Evolutionary conservation across 2,329 filamentous ascomycete species (phyloP).

Genomic region (Claviceps pusilla): DNA sequence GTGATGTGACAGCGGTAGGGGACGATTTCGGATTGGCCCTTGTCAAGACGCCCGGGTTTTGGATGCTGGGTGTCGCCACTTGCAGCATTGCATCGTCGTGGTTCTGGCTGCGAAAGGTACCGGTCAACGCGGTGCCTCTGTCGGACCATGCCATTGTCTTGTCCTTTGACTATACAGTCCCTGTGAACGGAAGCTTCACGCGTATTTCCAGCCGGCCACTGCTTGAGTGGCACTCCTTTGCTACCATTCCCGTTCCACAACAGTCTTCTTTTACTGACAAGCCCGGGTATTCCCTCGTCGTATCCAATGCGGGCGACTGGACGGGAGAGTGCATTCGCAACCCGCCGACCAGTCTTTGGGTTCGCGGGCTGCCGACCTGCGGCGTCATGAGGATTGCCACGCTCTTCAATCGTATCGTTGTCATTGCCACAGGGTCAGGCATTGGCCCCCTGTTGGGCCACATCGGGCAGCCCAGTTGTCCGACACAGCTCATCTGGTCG

Average conservation of each 20-base stretch:
- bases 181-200: constrained; percentile 30
- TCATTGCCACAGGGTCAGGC: constrained; percentile 59
- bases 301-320: constrained; percentile 66
- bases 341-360: constrained; percentile 49
- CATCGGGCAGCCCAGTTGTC: constrained; percentile 34
- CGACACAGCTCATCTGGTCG: constrained; percentile 53
- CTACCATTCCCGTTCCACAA: constrained; percentile 48
- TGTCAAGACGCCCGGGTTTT: constrained; percentile 36
- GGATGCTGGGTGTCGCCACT: constrained; percentile 52
- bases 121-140: constrained; percentile 49
- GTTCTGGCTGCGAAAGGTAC: constrained; percentile 53
- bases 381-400: constrained; percentile 54
- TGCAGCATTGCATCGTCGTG: constrained; percentile 56
- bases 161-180: constrained; percentile 49
- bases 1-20: constrained; percentile 23
- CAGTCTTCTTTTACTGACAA: constrained; percentile 11
- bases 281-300: constrained; percentile 48
- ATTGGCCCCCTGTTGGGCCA: constrained; percentile 54
- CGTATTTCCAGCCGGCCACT: constrained; percentile 49
- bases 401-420: constrained; percentile 48
- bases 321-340: constrained; percentile 47
- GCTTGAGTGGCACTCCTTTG: constrained; percentile 62
- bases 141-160: constrained; percentile 60
- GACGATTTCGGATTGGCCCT: constrained; percentile 22
- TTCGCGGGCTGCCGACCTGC: constrained; percentile 50